These are phyloP conservation scores for Phytophthora capsici DNA, from an alignment of 352 stramenopile species.

Conservation along the genomic window DNA sequence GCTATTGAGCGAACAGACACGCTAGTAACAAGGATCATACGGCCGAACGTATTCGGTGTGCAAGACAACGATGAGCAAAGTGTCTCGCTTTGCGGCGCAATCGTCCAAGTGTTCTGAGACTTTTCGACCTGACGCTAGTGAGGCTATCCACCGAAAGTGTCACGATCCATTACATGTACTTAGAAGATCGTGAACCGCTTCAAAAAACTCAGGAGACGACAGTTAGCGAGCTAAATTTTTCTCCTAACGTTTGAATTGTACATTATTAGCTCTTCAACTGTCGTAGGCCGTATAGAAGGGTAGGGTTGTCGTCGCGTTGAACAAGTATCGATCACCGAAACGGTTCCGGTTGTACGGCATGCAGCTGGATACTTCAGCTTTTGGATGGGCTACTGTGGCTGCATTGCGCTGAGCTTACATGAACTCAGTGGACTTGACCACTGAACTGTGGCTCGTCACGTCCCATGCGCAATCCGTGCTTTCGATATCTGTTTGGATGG, in stretches of 20 bases:
- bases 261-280: conserved; percentile 11
- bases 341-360: conserved; percentile 4
- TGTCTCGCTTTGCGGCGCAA: conserved; percentile 9
- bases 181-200: conserved; percentile 7
- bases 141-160: conserved; percentile 38
- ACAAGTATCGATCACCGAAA: conserved; percentile 31
- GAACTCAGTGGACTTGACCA: not conserved
- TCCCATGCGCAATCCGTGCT: conserved; percentile 17
- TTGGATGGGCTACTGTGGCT: conserved; percentile 2
- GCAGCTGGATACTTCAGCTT: conserved; percentile 28
- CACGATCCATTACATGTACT: conserved; percentile 5
- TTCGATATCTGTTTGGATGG: conserved; percentile 32
- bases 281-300: conserved; percentile 14
- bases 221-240: conserved; percentile 10
- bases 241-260: no score
- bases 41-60: conserved; percentile 14
- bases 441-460: conserved; percentile 4
- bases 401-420: no score
- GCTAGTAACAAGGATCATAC: conserved; percentile 14
- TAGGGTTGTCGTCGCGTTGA: conserved; percentile 14
- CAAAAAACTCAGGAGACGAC: not conserved
- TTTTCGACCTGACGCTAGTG: conserved; percentile 32
- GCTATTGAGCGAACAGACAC: conserved; percentile 3
- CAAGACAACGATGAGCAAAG: not conserved
- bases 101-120: conserved; percentile 8